phyloP scores from a whole-genome alignment of 768 basidiomycete genomes.

The Termitomyces sp. region DNA sequence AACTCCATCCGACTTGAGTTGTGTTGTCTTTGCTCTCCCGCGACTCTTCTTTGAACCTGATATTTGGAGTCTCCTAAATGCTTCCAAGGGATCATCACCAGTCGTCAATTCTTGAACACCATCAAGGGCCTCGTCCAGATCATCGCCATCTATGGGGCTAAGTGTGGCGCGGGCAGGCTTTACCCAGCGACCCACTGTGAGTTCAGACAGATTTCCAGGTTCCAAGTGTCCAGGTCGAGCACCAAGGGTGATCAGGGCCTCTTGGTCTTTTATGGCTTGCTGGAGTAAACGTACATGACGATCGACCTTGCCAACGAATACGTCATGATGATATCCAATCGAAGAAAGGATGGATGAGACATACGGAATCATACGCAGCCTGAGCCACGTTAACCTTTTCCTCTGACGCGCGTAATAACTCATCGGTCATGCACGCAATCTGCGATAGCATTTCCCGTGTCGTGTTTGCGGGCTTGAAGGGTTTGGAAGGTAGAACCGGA shows the following conservation, averaged over 20 bases:
- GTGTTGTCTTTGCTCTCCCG: slow-evolving; percentile 18
- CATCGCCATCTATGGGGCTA: slow-evolving; percentile 33
- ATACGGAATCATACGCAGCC: slow-evolving; percentile 64
- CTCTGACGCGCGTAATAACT: slow-evolving; percentile 56
- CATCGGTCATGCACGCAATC: slow-evolving; percentile 55
- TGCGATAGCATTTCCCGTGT: slow-evolving; percentile 48
- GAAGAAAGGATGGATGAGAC: slow-evolving; percentile 14
- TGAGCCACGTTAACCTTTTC: slow-evolving; percentile 77
- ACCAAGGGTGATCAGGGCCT: slow-evolving; percentile 34
- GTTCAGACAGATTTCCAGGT: slow-evolving; percentile 55
- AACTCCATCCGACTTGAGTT: slow-evolving; percentile 10
- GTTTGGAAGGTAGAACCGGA: slow-evolving; percentile 18
- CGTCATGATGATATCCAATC: slow-evolving; percentile 1
- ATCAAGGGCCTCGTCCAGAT: slow-evolving; percentile 3
- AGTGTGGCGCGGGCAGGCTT: slow-evolving; percentile 36
- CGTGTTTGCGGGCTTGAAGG: slow-evolving; percentile 24
- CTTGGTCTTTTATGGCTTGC: slow-evolving; percentile 48
- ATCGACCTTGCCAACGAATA: slow-evolving; percentile 48
- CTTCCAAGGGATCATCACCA: slow-evolving; percentile 2
- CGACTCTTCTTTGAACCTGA: slow-evolving; percentile 9
- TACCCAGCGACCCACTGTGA: slow-evolving; percentile 49
- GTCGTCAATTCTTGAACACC: background rate
- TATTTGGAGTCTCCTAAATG: slow-evolving; percentile 1
- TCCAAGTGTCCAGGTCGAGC: slow-evolving; percentile 27
- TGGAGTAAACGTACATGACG: slow-evolving; percentile 76